phyloP scores from a whole-genome alignment of 2,329 filamentous ascomycete genomes.

The Monilinia fructigena region DNA sequence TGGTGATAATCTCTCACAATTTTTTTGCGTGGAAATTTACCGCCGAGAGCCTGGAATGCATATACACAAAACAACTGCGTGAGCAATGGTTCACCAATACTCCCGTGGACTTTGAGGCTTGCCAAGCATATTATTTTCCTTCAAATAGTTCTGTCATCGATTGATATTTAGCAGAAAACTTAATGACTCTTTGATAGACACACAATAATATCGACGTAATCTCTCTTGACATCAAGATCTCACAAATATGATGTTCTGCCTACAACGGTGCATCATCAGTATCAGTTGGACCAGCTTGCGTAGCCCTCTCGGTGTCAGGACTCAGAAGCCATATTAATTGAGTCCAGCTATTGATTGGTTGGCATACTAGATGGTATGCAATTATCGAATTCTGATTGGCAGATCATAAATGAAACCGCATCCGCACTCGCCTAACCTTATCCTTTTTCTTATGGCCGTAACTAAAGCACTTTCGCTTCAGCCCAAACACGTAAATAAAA shows the following conservation, averaged over 20 bases:
- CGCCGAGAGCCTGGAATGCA: background rate
- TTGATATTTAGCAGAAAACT: too few relatives aligned
- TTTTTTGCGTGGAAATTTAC: too few relatives aligned
- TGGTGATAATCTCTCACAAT: too few relatives aligned
- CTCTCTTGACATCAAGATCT: background rate
- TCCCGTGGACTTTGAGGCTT: background rate
- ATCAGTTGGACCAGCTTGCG: background rate
- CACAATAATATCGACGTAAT: too few relatives aligned
- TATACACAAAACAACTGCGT: background rate
- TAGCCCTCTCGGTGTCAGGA: background rate
- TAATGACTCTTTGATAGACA: too few relatives aligned
- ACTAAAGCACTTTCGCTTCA: background rate
- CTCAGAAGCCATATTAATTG: too few relatives aligned
- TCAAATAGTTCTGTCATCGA: too few relatives aligned
- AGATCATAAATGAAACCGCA: too few relatives aligned
- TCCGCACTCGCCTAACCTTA: slow-evolving; percentile 1
- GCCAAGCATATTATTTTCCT: background rate
- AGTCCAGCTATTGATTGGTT: background rate
- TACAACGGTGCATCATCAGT: background rate
- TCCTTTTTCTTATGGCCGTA: background rate
- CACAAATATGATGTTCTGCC: too few relatives aligned
- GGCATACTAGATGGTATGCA: background rate
- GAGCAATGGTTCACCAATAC: background rate
- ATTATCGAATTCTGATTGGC: too few relatives aligned
- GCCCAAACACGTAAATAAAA: background rate